These are phyloP conservation scores for Vigna reflexopilosa DNA, from an alignment of 306 rosid genomes.

Conservation along the genomic window DNA sequence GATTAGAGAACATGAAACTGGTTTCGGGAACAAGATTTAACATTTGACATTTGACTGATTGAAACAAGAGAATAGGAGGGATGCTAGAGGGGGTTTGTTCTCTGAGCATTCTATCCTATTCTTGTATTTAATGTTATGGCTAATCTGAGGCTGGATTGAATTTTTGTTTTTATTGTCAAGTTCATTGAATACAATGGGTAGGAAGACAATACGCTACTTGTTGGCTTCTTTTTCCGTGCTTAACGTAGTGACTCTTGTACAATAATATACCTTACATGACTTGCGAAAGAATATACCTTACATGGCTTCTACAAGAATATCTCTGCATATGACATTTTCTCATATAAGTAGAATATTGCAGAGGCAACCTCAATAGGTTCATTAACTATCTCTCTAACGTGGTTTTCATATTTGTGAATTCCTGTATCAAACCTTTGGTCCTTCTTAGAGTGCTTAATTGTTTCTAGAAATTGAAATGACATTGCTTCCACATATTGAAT, in stretches of 20 bases:
- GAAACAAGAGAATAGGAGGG: conserved; percentile 6
- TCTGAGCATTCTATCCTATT: background rate
- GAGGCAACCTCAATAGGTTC: too few relatives aligned
- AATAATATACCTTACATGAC: too few relatives aligned
- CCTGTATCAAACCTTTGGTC: conserved; percentile 16
- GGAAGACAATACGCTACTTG: too few relatives aligned
- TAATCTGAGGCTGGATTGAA: conserved; percentile 3
- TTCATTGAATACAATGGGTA: too few relatives aligned
- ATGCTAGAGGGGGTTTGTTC: conserved; percentile 5
- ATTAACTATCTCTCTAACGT: too few relatives aligned
- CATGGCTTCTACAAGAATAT: too few relatives aligned
- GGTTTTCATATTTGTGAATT: conserved; percentile 18
- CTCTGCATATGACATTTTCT: too few relatives aligned
- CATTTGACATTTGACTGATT: conserved; percentile 4
- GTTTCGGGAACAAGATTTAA: conserved; percentile 2
- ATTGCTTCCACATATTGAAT: conserved; percentile 27
- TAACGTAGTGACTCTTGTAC: too few relatives aligned
- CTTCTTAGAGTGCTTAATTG: conserved; percentile 14
- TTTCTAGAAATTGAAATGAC: conserved; percentile 34
- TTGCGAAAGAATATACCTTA: too few relatives aligned
- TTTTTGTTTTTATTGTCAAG: too few relatives aligned
- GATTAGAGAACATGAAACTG: background rate
- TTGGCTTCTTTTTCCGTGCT: too few relatives aligned
- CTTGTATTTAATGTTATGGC: background rate
- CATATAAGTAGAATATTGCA: too few relatives aligned